Conservation (phyloP, 2,329 filamentous ascomycete genomes). For the Coniochaeta hoffmannii region DNA sequence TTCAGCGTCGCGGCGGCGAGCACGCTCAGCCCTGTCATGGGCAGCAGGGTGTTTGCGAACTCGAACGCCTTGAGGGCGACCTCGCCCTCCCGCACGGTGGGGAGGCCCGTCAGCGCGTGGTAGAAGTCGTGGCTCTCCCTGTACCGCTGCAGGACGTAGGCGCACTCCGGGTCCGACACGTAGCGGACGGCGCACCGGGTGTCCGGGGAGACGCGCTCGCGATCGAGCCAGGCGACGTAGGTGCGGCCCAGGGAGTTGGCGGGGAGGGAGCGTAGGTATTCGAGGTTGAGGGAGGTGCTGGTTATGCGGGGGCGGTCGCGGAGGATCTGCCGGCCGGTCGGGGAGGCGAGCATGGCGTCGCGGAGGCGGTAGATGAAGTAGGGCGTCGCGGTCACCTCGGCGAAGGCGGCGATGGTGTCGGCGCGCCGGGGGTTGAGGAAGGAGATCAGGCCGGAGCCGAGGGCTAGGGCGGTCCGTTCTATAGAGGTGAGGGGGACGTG, state of each 20-base stretch:
- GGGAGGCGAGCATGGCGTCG: conserved; percentile 77
- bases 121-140: conserved; percentile 97
- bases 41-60: conserved; percentile 87
- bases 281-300: conserved; percentile 60
- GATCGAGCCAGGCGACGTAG: conserved; percentile 87
- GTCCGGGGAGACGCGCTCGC: conserved; percentile 88
- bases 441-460: conserved; percentile 56
- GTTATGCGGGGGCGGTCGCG: conserved; percentile 84
- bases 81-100: conserved; percentile 90
- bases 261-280: conserved; percentile 64
- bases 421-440: conserved; percentile 72
- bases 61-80: conserved; percentile 97
- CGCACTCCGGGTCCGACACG: conserved; percentile 91
- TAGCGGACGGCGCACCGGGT: conserved; percentile 77
- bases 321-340: conserved; percentile 85
- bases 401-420: conserved; percentile 93
- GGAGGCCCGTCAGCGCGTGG: conserved; percentile 86
- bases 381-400: conserved; percentile 87
- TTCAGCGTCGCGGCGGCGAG: conserved; percentile 84
- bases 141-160: conserved; percentile 98
- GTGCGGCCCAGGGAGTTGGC: conserved; percentile 68
- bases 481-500: conserved; percentile 80
- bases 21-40: conserved; percentile 87
- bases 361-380: conserved; percentile 93
- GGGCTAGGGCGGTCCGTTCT: conserved; percentile 66